phyloP scores from a whole-genome alignment of 2,329 filamentous ascomycete genomes.

The Ophiostoma australiae region DNA sequence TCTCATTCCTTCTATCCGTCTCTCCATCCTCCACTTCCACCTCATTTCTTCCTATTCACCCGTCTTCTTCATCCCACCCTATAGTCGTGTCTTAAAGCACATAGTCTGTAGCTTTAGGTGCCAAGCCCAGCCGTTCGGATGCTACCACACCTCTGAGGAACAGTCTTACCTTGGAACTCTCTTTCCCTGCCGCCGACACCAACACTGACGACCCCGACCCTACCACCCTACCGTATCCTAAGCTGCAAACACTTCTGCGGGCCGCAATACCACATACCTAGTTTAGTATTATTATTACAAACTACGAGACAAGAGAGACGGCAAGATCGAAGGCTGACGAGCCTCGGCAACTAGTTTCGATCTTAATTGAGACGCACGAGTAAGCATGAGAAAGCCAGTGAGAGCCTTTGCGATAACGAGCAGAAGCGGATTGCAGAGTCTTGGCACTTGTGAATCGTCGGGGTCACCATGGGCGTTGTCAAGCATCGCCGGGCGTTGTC shows the following conservation, averaged over 20 bases:
- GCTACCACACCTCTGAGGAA: background rate
- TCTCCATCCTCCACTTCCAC: background rate
- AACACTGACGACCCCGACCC: background rate
- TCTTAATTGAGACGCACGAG: background rate
- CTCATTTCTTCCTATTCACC: background rate
- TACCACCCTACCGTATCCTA: background rate
- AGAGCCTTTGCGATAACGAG: slow-evolving; percentile 1
- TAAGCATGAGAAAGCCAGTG: background rate
- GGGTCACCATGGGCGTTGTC: too few relatives aligned
- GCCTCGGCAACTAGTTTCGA: background rate
- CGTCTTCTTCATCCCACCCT: background rate
- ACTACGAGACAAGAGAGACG: background rate
- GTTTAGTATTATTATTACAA: background rate
- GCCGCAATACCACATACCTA: background rate
- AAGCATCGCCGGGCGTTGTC: background rate
- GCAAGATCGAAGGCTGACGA: background rate
- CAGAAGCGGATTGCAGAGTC: background rate
- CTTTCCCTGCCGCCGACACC: background rate
- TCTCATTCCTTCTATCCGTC: background rate
- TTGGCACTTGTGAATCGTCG: background rate
- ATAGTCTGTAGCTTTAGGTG: background rate
- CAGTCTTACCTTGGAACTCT: background rate
- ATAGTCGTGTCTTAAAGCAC: background rate
- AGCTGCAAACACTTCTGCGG: background rate
- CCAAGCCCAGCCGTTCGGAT: background rate